Conservation (phyloP, 768 basidiomycete species). For the Solioccasus polychromus region DNA sequence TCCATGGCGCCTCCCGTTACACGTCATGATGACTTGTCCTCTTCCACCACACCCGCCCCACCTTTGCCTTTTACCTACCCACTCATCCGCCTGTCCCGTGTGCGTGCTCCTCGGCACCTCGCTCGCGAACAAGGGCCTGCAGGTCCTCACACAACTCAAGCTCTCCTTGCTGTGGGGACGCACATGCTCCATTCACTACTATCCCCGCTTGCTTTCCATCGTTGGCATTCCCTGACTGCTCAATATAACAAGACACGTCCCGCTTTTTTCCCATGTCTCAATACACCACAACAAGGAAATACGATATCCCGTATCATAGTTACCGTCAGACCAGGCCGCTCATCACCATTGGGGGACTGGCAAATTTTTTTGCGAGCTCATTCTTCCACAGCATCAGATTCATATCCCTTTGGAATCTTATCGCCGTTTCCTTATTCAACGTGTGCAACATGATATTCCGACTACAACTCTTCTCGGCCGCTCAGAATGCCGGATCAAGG, state of each 20-base stretch:
- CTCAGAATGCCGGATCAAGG: slow-evolving; percentile 5
- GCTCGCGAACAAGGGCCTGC: slow-evolving; percentile 17
- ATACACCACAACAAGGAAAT: slow-evolving; percentile 8
- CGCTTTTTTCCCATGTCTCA: slow-evolving; percentile 27
- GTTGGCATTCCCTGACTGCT: slow-evolving; percentile 9
- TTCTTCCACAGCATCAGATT: too few relatives aligned
- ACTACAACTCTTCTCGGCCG: slow-evolving; percentile 6
- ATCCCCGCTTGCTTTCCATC: slow-evolving; percentile 18
- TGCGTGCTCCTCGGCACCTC: slow-evolving; percentile 26
- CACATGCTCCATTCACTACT: slow-evolving; percentile 13
- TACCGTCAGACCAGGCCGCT: too few relatives aligned
- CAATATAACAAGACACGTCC: slow-evolving; percentile 10
- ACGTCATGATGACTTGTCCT: slow-evolving; percentile 19
- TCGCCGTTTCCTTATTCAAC: slow-evolving; percentile 14
- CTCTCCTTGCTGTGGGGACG: slow-evolving; percentile 10
- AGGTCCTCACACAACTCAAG: slow-evolving; percentile 6
- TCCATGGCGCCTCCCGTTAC: slow-evolving; percentile 3
- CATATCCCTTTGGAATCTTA: slow-evolving; percentile 6
- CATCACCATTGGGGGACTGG: too few relatives aligned
- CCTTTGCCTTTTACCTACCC: background rate
- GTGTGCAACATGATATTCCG: slow-evolving; percentile 6
- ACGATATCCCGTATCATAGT: slow-evolving; percentile 26
- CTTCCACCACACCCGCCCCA: slow-evolving; percentile 2
- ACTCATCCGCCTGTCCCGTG: too few relatives aligned
- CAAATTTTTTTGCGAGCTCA: too few relatives aligned